Evolutionary conservation across 306 rosid genomes (phyloP).

Genomic region (Casuarina cunninghamiana): DNA sequence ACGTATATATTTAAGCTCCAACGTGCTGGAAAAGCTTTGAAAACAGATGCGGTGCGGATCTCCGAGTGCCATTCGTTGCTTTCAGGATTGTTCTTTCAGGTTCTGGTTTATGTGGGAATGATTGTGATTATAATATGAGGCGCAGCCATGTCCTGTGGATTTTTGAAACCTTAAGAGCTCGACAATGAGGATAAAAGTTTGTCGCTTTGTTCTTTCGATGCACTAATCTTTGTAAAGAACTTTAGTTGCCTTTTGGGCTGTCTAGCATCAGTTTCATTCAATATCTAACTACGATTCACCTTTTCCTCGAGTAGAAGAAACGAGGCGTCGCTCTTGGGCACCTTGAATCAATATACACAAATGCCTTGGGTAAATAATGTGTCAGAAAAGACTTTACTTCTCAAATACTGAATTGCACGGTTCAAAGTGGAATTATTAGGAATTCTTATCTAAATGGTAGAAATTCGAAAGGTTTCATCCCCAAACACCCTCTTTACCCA

Average conservation of each 20-base stretch:
- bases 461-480: too few species aligned
- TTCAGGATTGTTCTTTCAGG: not conserved
- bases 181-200: slow-evolving; percentile 41
- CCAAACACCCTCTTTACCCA: too few species aligned
- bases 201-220: slow-evolving; percentile 32
- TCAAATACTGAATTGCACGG: too few species aligned
- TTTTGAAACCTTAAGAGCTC: slow-evolving; percentile 25
- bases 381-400: too few species aligned
- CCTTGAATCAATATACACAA: too few species aligned
- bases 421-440: too few species aligned
- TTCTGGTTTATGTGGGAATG: not conserved
- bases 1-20: not conserved
- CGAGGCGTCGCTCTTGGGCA: too few species aligned
- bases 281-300: slow-evolving; percentile 24
- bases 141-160: slow-evolving; percentile 1
- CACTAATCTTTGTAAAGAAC: slow-evolving; percentile 28
- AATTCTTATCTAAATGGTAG: too few species aligned
- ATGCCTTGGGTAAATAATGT: too few species aligned
- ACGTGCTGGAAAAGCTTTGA: not conserved
- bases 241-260: slow-evolving; percentile 17
- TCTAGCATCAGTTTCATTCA: slow-evolving; percentile 39
- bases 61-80: not conserved
- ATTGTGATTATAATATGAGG: not conserved
- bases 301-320: not conserved
- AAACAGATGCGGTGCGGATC: not conserved